Conservation (phyloP, 2,329 filamentous ascomycete species). For the Colletotrichum magnum region DNA sequence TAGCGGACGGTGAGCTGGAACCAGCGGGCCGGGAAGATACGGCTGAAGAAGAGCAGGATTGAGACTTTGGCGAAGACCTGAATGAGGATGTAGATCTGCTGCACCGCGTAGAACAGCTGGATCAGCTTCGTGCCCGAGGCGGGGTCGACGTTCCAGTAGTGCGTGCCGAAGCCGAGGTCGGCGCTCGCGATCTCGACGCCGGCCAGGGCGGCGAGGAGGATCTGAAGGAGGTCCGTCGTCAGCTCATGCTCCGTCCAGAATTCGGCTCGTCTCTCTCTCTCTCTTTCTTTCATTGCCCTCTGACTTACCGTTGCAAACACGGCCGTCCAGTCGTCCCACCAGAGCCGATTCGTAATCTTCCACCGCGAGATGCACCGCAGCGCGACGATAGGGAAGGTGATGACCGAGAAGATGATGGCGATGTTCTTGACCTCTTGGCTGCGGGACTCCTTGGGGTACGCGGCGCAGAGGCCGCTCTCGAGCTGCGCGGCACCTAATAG, state of each 20-base stretch:
- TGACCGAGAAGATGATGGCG: slow-evolving; percentile 42
- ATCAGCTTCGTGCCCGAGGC: slow-evolving; percentile 30
- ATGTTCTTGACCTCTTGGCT: slow-evolving; percentile 44
- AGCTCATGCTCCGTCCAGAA: neutral
- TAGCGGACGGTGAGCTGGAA: slow-evolving; percentile 40
- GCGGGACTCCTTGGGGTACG: slow-evolving; percentile 42
- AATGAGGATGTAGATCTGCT: slow-evolving; percentile 45
- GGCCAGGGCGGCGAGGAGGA: slow-evolving; percentile 39
- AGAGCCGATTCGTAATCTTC: slow-evolving; percentile 36
- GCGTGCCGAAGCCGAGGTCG: slow-evolving; percentile 43
- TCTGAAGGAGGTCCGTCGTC: slow-evolving; percentile 1
- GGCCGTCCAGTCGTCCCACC: slow-evolving; percentile 43
- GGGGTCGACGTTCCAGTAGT: slow-evolving; percentile 45
- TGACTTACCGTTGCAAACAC: slow-evolving; percentile 35
- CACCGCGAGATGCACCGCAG: slow-evolving; percentile 42
- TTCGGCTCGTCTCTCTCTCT: too few relatives aligned
- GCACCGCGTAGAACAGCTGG: slow-evolving; percentile 41
- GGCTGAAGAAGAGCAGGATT: slow-evolving; percentile 45
- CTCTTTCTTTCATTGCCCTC: too few relatives aligned
- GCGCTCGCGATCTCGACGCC: slow-evolving; percentile 43
- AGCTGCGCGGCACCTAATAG: slow-evolving; percentile 15
- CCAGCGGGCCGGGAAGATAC: slow-evolving; percentile 42
- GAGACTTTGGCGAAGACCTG: slow-evolving; percentile 46
- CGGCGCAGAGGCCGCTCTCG: slow-evolving; percentile 38
- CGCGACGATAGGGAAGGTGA: slow-evolving; percentile 39